These are phyloP conservation scores for Balansia obtecta DNA, from an alignment of 2,329 filamentous ascomycete species.

Conservation along the genomic window DNA sequence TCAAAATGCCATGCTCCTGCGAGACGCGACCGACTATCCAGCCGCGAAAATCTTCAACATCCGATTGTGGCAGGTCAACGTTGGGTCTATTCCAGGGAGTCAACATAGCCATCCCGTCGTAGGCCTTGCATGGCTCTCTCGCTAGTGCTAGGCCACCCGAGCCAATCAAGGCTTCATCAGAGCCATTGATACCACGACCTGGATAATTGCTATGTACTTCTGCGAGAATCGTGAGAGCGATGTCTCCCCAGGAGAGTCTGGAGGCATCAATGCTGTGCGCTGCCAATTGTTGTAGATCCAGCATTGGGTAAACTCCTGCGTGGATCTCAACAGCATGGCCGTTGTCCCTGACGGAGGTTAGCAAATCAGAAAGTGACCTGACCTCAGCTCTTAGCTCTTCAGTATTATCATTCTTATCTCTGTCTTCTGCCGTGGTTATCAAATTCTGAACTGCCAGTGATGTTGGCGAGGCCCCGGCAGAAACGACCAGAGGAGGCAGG, in stretches of 20 bases:
- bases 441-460: slow-evolving; percentile 26
- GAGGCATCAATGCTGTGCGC: slow-evolving; percentile 44
- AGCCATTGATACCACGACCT: slow-evolving; percentile 33
- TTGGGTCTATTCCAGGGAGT: slow-evolving; percentile 38
- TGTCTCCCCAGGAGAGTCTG: slow-evolving; percentile 36
- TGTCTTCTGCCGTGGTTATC: slow-evolving; percentile 5
- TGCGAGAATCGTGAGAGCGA: slow-evolving; percentile 57
- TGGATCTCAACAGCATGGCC: slow-evolving; percentile 52
- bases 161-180: slow-evolving; percentile 54
- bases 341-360: slow-evolving; percentile 17
- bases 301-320: slow-evolving; percentile 61
- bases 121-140: slow-evolving; percentile 61
- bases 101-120: slow-evolving; percentile 59
- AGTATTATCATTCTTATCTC: slow-evolving; percentile 1
- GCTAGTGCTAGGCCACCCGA: slow-evolving; percentile 60
- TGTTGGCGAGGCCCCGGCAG: slow-evolving; percentile 67
- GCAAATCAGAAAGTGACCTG: slow-evolving; percentile 10
- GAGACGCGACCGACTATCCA: slow-evolving; percentile 62
- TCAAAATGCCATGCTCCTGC: slow-evolving; percentile 67
- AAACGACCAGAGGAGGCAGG: slow-evolving; percentile 30
- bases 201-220: slow-evolving; percentile 61
- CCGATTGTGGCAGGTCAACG: slow-evolving; percentile 14
- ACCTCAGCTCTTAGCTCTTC: slow-evolving; percentile 11
- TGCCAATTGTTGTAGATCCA: slow-evolving; percentile 70
- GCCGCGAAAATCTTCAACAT: slow-evolving; percentile 28